A percentile compares a stretch with the other conserved stretches of the same genome.
Evolutionary conservation across 1,139 yeast species (phyloP).

Genomic region (Lodderomyces jiufengensis): DNA sequence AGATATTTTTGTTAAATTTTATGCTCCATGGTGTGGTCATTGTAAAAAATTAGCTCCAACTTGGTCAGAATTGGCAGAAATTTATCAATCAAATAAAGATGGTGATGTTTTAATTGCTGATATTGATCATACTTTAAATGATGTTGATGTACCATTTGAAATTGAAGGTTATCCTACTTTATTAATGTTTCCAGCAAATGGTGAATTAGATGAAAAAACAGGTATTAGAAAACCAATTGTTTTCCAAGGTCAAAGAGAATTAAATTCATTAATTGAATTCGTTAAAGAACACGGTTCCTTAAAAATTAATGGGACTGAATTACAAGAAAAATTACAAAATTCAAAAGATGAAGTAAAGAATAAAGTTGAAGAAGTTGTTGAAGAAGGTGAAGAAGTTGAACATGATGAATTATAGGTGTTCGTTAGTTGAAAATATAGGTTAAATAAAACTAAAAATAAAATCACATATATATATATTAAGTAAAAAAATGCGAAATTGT

Average conservation of each 20-base stretch:
- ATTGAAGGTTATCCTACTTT: constrained; percentile 94
- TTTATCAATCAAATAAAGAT: constrained; percentile 50
- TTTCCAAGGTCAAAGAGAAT: constrained; percentile 69
- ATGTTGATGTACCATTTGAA: constrained; percentile 63
- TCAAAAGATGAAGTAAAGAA: constrained; percentile 16
- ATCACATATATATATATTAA: too few relatives aligned
- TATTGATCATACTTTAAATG: constrained; percentile 86
- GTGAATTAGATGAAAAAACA: constrained; percentile 58
- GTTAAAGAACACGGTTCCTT: constrained; percentile 62
- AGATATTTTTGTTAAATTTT: constrained; percentile 90
- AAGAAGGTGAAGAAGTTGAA: constrained; percentile 20
- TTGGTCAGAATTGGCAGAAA: constrained; percentile 80
- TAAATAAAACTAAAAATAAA: too few relatives aligned
- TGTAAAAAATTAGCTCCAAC: constrained; percentile 93
- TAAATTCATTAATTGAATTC: constrained; percentile 69
- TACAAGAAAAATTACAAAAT: constrained; percentile 26
- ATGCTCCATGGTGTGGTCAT: constrained; percentile 99
- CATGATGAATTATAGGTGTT: constrained; percentile 43
- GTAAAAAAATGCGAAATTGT: too few relatives aligned
- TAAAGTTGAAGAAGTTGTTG: constrained; percentile 26
- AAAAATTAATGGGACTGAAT: constrained; percentile 49
- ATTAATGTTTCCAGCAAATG: constrained; percentile 84
- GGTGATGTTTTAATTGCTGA: constrained; percentile 72
- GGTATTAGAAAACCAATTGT: constrained; percentile 61
- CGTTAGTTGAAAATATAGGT: background rate